phyloP scores from a whole-genome alignment of 75 land plant genomes.

The Sequoia sempervirens region DNA sequence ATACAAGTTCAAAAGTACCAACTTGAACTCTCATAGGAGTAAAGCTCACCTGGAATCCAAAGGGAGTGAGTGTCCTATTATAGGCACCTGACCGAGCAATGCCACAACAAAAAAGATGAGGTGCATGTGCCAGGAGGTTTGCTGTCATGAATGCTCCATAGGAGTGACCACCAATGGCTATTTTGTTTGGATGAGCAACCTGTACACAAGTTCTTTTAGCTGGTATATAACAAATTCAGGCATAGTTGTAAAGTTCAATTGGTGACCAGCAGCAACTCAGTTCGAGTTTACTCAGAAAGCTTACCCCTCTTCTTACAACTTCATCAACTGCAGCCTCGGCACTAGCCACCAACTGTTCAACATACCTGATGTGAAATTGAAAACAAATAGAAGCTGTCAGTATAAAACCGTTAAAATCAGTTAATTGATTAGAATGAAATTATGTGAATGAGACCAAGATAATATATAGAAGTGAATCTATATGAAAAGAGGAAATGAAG shows the following conservation, averaged over 20 bases:
- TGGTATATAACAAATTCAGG: conserved; percentile 1
- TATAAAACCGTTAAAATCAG: not conserved
- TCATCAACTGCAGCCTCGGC: conserved; percentile 98
- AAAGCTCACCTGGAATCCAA: conserved; percentile 87
- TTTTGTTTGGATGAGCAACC: conserved; percentile 91
- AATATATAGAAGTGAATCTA: not conserved
- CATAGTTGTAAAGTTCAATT: not conserved
- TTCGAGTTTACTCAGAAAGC: not conserved
- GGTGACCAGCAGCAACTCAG: not conserved
- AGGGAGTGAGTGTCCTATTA: conserved; percentile 93
- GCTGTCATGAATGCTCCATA: conserved; percentile 99
- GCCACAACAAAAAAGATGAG: conserved; percentile 91
- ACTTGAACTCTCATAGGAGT: not conserved
- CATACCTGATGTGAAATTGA: conserved; percentile 53
- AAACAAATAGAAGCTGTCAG: not conserved
- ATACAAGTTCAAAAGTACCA: not conserved
- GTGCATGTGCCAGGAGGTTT: conserved; percentile 90
- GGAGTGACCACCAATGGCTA: conserved; percentile 97
- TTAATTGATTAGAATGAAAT: not conserved
- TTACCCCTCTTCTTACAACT: conserved; percentile 82
- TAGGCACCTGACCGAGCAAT: conserved; percentile 98
- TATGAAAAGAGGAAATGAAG: not conserved
- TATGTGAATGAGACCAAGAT: not conserved
- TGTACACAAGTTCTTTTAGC: conserved; percentile 10
- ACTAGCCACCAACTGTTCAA: conserved; percentile 93